Evolutionary conservation across 371 early-diverging fungal species (phyloP).

Genomic region (Mucor piriformis): DNA sequence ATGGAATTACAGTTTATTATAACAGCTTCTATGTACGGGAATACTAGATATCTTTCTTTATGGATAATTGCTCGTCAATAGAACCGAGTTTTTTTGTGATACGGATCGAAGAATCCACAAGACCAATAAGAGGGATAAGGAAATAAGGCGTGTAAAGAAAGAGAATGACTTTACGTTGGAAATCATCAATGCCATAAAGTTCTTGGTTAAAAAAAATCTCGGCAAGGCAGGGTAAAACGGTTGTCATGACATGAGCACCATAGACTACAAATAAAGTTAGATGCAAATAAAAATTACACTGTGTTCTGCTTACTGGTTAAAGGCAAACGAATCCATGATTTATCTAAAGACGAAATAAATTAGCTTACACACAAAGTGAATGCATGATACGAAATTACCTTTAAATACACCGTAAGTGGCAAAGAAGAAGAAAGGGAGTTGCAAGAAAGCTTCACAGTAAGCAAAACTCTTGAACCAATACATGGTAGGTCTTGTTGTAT

Average conservation of each 20-base stretch:
- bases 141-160: constrained; percentile 23
- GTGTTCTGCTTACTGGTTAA: constrained; percentile 17
- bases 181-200: background rate
- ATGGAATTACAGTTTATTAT: too few relatives aligned
- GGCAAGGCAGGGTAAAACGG: constrained; percentile 23
- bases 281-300: background rate
- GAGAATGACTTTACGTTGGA: constrained; percentile 15
- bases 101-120: constrained; percentile 13
- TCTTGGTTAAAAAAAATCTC: constrained; percentile 11
- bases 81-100: constrained; percentile 2
- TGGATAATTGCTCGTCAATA: constrained; percentile 1
- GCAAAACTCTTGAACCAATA: constrained; percentile 28
- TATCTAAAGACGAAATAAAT: constrained; percentile 7
- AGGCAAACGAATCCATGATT: constrained; percentile 31
- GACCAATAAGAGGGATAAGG: constrained; percentile 20
- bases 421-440: constrained; percentile 29
- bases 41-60: background rate
- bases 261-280: constrained; percentile 13
- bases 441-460: constrained; percentile 28
- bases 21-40: too few relatives aligned
- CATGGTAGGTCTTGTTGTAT: constrained; percentile 1
- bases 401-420: constrained; percentile 25
- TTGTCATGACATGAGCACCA: constrained; percentile 27
- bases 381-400: constrained; percentile 21
- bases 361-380: too few relatives aligned